Evolutionary conservation across 1,284 basidiomycete species (phyloP), one percentile per base, ranked within the genome.

Genomic region (Trichosporon sp.): DNA sequence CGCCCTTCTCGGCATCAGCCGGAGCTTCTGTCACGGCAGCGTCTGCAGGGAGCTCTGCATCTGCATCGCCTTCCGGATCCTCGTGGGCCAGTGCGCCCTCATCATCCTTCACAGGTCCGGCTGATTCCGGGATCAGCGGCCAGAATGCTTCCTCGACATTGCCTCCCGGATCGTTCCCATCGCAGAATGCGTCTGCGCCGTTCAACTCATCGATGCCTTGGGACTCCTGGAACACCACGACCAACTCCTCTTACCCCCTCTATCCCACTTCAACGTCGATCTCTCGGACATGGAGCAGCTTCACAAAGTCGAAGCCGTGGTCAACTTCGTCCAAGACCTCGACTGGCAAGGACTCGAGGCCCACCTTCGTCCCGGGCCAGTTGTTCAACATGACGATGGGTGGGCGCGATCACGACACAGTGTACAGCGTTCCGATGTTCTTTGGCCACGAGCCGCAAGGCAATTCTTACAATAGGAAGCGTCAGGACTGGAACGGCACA

Each of bases 291-390:
- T 46, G 25, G 29, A 44, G 36, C 19, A 46, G 25, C 16, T 54
- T 37, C 14, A 49, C 62, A n/a, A 56, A 44, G 19, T 58, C 63
- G 6, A 59, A 59, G 49, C 65, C 64, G 23, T 69, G 67, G 67
- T 58, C 67, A 8, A 56, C 65, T 1, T 59, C 63, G 1, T 64
- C 67, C 0, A 60, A 54, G 16, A 67, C 66, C 6, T 67, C 64
- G 10, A 63, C 69, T 1, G 58, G 62, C 14, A n/a, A 59, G 7
- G 54, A 31, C 23, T 2, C 31, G 63, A 9, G 57, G 71, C 1
- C 74, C 5, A 70, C 70, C 3, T 77, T 69, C 36, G 75, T 78
- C 0, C 74, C 75, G 0, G 77, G 77, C 1, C 67, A 74, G 19
- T 57, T 75, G 27, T 65, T 78, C 65, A 73, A 76, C 44, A 33